Percentiles rank a stretch among this genome's conserved stretches.
These are phyloP conservation scores for Elasticomyces elasticus DNA, from an alignment of 495 filamentous ascomycete species.

Conservation along the genomic window DNA sequence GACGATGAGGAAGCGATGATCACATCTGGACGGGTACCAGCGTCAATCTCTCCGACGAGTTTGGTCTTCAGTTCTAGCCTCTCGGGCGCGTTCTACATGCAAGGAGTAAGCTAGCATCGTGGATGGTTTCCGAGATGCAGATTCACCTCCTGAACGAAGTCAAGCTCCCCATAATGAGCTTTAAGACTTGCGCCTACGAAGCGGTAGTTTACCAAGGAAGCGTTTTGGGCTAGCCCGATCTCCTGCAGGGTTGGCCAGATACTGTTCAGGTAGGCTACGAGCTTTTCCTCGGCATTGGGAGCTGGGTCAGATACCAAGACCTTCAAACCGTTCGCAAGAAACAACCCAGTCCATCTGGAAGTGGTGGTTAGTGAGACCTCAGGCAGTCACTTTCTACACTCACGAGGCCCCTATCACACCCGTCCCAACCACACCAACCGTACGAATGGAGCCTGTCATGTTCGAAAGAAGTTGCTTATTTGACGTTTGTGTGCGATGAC, in stretches of 20 bases:
- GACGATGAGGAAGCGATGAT: constrained; percentile 26
- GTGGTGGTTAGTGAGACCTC: too few relatives aligned
- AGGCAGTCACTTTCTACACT: too few relatives aligned
- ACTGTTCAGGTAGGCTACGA: constrained; percentile 8
- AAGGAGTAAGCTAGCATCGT: too few relatives aligned
- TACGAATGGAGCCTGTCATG: constrained; percentile 9
- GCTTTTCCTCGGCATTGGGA: constrained; percentile 12
- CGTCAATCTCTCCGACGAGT: constrained; percentile 13
- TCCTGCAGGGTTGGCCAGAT: constrained; percentile 18
- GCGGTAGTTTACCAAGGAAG: constrained; percentile 11
- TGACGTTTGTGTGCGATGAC: too few relatives aligned
- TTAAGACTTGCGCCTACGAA: constrained; percentile 14
- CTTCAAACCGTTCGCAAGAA: constrained; percentile 14
- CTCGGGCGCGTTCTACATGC: constrained; percentile 3
- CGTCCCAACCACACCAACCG: constrained; percentile 21
- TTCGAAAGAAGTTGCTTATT: too few relatives aligned
- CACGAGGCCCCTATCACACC: constrained; percentile 21
- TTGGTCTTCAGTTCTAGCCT: background rate
- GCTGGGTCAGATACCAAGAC: constrained; percentile 18
- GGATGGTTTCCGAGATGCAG: too few relatives aligned
- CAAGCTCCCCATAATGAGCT: constrained; percentile 12
- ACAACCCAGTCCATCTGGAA: constrained; percentile 18
- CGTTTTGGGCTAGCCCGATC: constrained; percentile 10
- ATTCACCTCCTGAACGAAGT: constrained; percentile 25
- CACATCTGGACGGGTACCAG: constrained; percentile 7